Conservation (phyloP, 2,329 filamentous ascomycete species). For the Exophiala oligosperma region DNA sequence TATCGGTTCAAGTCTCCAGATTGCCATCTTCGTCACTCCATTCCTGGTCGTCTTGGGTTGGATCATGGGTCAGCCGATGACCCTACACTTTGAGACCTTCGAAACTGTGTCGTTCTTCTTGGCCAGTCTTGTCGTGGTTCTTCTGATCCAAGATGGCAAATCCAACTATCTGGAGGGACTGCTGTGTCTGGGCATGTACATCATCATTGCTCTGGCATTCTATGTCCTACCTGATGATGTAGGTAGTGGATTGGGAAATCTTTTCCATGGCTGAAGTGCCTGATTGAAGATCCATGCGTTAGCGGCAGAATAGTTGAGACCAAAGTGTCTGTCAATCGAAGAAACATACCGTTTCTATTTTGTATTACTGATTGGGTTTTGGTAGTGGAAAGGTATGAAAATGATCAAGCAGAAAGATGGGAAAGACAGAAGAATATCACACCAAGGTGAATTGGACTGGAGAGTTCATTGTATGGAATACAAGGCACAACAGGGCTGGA, state of each 20-base stretch:
- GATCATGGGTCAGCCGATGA: constrained; percentile 72
- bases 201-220: constrained; percentile 50
- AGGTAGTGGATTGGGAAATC: constrained; percentile 11
- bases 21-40: constrained; percentile 77
- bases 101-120: constrained; percentile 77
- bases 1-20: constrained; percentile 79
- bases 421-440: not conserved
- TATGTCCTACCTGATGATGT: constrained; percentile 49
- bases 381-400: not conserved
- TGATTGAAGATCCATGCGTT: too few relatives aligned
- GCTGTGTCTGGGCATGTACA: constrained; percentile 61
- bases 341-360: not conserved
- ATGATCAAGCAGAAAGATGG: not conserved
- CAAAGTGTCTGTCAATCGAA: not conserved
- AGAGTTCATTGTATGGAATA: too few relatives aligned
- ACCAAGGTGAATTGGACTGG: too few relatives aligned
- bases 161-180: constrained; percentile 82
- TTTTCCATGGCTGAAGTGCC: constrained; percentile 11
- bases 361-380: not conserved
- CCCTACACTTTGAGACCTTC: constrained; percentile 77
- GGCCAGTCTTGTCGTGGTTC: constrained; percentile 69
- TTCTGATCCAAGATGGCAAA: constrained; percentile 78
- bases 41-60: constrained; percentile 78
- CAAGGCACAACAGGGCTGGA: too few relatives aligned
- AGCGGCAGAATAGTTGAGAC: not conserved